Conservation (phyloP, 345 rosid genomes). For the Pelargonium nanum region DNA sequence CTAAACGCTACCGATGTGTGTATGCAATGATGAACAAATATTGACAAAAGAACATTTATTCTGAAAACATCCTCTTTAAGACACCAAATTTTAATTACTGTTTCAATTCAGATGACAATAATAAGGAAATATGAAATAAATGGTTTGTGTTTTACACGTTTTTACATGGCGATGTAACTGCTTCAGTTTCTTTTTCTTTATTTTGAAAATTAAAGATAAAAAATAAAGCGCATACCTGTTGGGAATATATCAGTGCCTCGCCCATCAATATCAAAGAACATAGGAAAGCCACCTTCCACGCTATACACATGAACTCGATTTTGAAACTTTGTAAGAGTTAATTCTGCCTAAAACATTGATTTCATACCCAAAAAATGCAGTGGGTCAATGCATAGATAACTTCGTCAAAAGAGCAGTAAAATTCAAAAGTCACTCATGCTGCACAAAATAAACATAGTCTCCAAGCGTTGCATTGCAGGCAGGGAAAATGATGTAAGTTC, state of each 20-base stretch:
- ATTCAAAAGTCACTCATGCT: no score
- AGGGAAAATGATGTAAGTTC: no score
- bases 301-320: constrained; percentile 65
- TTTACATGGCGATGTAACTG: neutral
- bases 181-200: neutral
- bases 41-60: no score
- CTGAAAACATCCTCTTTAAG: no score
- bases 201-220: neutral
- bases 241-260: constrained; percentile 80
- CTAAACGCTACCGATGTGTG: no score
- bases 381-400: neutral
- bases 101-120: no score
- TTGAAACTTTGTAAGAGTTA: constrained; percentile 73
- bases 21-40: no score
- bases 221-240: constrained; percentile 39
- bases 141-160: neutral
- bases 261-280: constrained; percentile 87
- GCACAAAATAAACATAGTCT: no score
- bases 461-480: no score
- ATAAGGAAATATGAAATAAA: no score
- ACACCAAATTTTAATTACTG: no score
- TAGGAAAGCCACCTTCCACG: constrained; percentile 74
- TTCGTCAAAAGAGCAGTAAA: neutral
- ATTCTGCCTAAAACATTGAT: constrained; percentile 45
- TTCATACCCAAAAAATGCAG: neutral